phyloP scores from a whole-genome alignment of 495 filamentous ascomycete genomes.

The Tuber aestivum region DNA sequence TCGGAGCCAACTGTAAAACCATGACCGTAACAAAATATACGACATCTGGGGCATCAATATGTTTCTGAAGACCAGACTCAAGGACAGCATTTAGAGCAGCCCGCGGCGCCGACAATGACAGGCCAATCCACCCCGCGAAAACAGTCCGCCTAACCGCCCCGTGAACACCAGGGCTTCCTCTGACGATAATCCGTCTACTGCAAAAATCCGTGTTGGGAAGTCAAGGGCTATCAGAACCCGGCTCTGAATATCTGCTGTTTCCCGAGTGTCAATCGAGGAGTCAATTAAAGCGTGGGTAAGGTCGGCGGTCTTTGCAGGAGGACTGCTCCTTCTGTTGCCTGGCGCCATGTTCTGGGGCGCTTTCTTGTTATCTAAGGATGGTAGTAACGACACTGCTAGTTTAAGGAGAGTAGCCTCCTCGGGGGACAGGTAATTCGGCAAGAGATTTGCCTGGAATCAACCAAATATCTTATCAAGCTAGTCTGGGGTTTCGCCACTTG shows the following conservation, averaged over 20 bases:
- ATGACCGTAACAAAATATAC: conserved; percentile 34
- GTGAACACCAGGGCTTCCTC: conserved; percentile 27
- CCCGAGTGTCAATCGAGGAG: conserved; percentile 15
- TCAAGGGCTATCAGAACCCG: conserved; percentile 39
- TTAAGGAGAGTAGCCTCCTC: conserved; percentile 23
- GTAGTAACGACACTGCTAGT: conserved; percentile 28
- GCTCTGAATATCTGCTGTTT: conserved; percentile 23
- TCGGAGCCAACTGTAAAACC: conserved; percentile 25
- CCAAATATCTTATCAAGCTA: conserved; percentile 27
- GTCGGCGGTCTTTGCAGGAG: conserved; percentile 22
- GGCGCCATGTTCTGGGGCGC: conserved; percentile 25
- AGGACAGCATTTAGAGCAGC: conserved; percentile 35
- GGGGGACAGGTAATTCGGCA: conserved; percentile 15
- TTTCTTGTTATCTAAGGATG: conserved; percentile 20
- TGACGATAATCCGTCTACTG: conserved; percentile 31
- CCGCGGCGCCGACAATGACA: conserved; percentile 29
- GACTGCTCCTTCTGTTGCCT: conserved; percentile 27
- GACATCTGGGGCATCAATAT: conserved; percentile 32
- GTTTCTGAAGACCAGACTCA: conserved; percentile 34
- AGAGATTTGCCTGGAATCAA: conserved; percentile 23
- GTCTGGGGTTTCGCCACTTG: conserved; percentile 8
- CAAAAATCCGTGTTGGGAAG: conserved; percentile 38
- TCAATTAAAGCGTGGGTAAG: conserved; percentile 29
- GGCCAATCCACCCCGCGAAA: conserved; percentile 8
- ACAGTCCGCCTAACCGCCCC: conserved; percentile 26